Evolutionary conservation across 805 yeast species (phyloP).

Genomic region (Danielozyma ontarioensis): DNA sequence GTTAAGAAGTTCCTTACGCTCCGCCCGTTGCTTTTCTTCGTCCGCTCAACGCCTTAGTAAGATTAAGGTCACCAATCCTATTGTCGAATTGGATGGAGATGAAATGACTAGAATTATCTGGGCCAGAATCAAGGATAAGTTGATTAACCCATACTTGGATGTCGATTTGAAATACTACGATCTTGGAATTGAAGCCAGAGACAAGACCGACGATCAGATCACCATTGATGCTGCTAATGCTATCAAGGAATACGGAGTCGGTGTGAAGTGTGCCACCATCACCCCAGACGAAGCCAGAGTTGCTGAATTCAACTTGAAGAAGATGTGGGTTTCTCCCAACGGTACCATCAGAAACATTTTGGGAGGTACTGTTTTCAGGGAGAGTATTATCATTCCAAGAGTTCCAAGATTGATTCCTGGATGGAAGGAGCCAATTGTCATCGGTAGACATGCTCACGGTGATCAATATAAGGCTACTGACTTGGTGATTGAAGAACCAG

Average conservation of each 20-base stretch:
- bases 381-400: conserved; percentile 85
- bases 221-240: conserved; percentile 90
- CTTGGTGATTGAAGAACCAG: conserved; percentile 71
- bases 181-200: conserved; percentile 81
- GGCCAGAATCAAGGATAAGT: conserved; percentile 81
- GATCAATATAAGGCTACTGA: conserved; percentile 96
- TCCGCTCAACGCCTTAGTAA: conserved; percentile 29
- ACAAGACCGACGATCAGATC: conserved; percentile 81
- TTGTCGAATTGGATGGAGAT: conserved; percentile 97
- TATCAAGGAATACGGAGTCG: conserved; percentile 82
- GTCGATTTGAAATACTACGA: conserved; percentile 90
- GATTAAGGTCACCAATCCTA: conserved; percentile 78
- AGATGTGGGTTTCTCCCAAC: conserved; percentile 97
- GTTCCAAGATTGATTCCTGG: conserved; percentile 86
- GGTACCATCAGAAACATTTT: conserved; percentile 94
- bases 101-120: conserved; percentile 97
- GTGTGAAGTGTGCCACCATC: conserved; percentile 95
- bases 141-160: conserved; percentile 80
- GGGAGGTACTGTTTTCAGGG: conserved; percentile 96
- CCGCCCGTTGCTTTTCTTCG: conserved; percentile 7
- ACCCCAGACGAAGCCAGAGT: conserved; percentile 98
- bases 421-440: conserved; percentile 94
- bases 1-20: conserved; percentile 6
- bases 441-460: conserved; percentile 97
- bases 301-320: conserved; percentile 80